Evolutionary conservation across 805 yeast genomes (phyloP).

Genomic region (Candida boidinii): DNA sequence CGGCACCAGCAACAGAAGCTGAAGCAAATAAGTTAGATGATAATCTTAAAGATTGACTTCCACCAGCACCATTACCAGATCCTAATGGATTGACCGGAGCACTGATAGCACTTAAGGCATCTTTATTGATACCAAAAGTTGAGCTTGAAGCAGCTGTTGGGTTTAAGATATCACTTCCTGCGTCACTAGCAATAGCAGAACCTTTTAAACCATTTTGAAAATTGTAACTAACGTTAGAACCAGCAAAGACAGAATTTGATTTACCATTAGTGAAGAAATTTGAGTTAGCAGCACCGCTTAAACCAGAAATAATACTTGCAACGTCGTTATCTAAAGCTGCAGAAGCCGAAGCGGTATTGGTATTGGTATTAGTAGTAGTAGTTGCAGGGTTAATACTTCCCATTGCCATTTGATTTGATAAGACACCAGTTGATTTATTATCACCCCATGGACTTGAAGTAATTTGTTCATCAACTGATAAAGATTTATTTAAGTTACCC

Average conservation of each 20-base stretch:
- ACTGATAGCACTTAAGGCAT: constrained; percentile 23
- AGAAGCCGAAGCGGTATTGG: constrained; percentile 7
- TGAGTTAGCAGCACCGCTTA: constrained; percentile 16
- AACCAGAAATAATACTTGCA: constrained; percentile 24
- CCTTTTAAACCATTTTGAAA: background rate
- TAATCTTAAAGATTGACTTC: constrained; percentile 19
- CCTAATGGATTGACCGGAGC: constrained; percentile 15
- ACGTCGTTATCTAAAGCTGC: constrained; percentile 18
- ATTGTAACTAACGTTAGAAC: constrained; percentile 7
- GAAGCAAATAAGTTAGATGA: constrained; percentile 40
- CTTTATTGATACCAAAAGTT: constrained; percentile 12
- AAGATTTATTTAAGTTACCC: too few relatives aligned
- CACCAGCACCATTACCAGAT: constrained; percentile 7
- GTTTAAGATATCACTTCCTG: too few relatives aligned
- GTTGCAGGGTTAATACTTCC: too few relatives aligned
- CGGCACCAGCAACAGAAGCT: constrained; percentile 47
- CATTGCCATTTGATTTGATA: too few relatives aligned
- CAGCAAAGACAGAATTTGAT: constrained; percentile 18
- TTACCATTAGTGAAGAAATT: constrained; percentile 16
- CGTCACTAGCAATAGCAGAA: background rate
- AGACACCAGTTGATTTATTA: too few relatives aligned
- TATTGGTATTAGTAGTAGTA: constrained; percentile 11
- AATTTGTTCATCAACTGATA: constrained; percentile 22
- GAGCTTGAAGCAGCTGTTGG: background rate
- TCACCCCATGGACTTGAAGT: constrained; percentile 20